These are phyloP conservation scores for Letharia columbiana DNA, from an alignment of 495 filamentous ascomycete species.

Conservation along the genomic window DNA sequence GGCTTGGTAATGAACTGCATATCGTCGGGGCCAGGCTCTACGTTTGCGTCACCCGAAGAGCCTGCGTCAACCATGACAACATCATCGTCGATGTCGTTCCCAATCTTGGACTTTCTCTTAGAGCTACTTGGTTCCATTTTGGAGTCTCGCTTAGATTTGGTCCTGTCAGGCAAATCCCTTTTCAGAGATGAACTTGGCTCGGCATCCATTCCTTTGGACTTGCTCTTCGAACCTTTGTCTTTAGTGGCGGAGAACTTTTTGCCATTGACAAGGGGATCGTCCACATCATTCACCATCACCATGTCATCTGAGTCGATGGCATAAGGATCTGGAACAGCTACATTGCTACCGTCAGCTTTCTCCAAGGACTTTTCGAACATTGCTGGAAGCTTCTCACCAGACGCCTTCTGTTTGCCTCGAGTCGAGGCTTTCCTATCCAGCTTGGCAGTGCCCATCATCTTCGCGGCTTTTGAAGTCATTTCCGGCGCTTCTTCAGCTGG, in stretches of 20 bases:
- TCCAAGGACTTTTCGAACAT: not conserved
- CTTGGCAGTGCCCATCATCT: slow-evolving; percentile 47
- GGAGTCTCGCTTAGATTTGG: slow-evolving; percentile 20
- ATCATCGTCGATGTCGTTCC: slow-evolving; percentile 36
- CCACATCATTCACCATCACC: slow-evolving; percentile 46
- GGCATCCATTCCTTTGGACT: slow-evolving; percentile 35
- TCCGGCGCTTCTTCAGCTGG: slow-evolving; percentile 44
- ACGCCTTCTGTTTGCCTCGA: slow-evolving; percentile 33
- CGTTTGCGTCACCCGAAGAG: slow-evolving; percentile 31
- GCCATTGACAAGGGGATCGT: slow-evolving; percentile 35
- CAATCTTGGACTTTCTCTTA: slow-evolving; percentile 23
- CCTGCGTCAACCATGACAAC: slow-evolving; percentile 42
- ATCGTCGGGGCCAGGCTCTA: slow-evolving; percentile 50
- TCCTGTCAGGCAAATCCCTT: slow-evolving; percentile 20
- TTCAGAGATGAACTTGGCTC: slow-evolving; percentile 10
- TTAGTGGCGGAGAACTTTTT: slow-evolving; percentile 26
- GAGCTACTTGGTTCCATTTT: slow-evolving; percentile 14
- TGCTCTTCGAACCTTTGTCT: slow-evolving; percentile 33
- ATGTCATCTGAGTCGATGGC: slow-evolving; percentile 51
- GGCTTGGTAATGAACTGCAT: slow-evolving; percentile 66
- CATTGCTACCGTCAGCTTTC: slow-evolving; percentile 13
- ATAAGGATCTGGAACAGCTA: slow-evolving; percentile 49
- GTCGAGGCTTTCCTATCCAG: slow-evolving; percentile 32
- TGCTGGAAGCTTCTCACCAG: slow-evolving; percentile 29
- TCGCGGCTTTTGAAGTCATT: slow-evolving; percentile 48